Conservation (phyloP, 208 protist genomes). For the Vickermania ingenoplastis region DNA sequence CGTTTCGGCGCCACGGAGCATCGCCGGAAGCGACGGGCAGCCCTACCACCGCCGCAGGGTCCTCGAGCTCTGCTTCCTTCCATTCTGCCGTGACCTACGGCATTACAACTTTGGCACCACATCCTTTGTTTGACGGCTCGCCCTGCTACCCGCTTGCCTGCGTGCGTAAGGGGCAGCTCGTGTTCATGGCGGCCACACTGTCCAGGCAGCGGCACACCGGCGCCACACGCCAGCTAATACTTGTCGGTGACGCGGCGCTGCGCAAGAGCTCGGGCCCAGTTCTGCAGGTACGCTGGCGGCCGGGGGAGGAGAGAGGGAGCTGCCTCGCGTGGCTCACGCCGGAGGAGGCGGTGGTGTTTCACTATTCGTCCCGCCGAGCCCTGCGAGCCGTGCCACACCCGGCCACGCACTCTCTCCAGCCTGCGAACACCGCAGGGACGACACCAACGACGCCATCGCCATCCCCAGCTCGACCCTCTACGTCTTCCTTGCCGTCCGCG, state of each 20-base stretch:
- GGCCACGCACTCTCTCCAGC: neutral
- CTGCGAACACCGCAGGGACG: neutral
- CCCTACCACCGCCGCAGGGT: too few relatives aligned
- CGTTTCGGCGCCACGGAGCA: too few relatives aligned
- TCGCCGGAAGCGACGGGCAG: too few relatives aligned
- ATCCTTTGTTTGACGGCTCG: neutral
- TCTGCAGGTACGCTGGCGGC: neutral
- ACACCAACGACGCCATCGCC: neutral
- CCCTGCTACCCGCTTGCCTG: neutral
- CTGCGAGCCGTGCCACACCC: conserved; percentile 16
- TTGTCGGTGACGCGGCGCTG: too few relatives aligned
- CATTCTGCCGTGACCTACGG: too few relatives aligned
- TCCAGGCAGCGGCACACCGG: neutral
- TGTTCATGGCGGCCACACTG: neutral
- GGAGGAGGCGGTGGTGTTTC: conserved; percentile 44
- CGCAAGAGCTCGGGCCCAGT: neutral
- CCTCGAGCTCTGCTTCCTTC: too few relatives aligned
- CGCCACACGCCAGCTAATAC: too few relatives aligned
- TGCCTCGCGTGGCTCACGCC: conserved; percentile 53
- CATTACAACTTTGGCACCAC: neutral
- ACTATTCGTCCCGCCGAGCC: conserved; percentile 17
- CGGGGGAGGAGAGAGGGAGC: neutral
- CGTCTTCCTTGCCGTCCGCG: neutral
- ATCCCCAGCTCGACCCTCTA: neutral
- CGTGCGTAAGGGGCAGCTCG: neutral